Base-by-base conservation (phyloP, 2,329 filamentous ascomycete genomes). In the Proliferodiscus dingleyae region DNA sequence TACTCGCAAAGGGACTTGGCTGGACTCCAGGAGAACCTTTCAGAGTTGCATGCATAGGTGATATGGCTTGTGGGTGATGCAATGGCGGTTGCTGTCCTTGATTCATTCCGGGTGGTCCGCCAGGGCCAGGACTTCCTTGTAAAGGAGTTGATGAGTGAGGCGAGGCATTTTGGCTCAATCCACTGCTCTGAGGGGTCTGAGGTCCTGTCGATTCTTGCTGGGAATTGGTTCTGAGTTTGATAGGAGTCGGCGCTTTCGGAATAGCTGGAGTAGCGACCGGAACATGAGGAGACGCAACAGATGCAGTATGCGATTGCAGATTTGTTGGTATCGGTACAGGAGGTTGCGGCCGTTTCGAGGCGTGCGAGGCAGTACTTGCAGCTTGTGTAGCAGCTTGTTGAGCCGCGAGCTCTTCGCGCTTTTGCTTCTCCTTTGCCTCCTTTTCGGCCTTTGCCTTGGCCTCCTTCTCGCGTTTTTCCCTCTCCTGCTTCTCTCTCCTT, bases 211-310 rank as follows among this genome's bases (percentile, higher is more conserved):
- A 81, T 21, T 83, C 84, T 63, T 93, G 89, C 53, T 94, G 88
- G 37, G 80, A 69, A 50, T 51, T 48, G 15, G 90, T 87, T 45
- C 88, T 82, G 29, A 82, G 77, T 51, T 86, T 85, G 53, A 81
- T 84, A 7, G 89, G 87, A 10, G 87, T 90, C 4, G 89, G 82
- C 16, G 83, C 83, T 64, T 95, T 95, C 10, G 89, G 83, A 37
- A 95, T 69, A 21, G 81, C 83, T 6, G 93, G 91, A 26, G 87
- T 93, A 8, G 87, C 85, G 50, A 88, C 74, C 22, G 84, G 71
- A 41, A 91, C 78, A 62, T 89, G 87, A 6, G 91, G 91, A 13
- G 91, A 96, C 38, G 81, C 80, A 53, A 84, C 75, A 48, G 70
- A 74, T 24, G 77, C 71, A 43, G 74, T 69, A 48, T 74, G 74